phyloP scores from a whole-genome alignment of 2,329 filamentous ascomycete genomes.

The Thyridium curvatum region DNA sequence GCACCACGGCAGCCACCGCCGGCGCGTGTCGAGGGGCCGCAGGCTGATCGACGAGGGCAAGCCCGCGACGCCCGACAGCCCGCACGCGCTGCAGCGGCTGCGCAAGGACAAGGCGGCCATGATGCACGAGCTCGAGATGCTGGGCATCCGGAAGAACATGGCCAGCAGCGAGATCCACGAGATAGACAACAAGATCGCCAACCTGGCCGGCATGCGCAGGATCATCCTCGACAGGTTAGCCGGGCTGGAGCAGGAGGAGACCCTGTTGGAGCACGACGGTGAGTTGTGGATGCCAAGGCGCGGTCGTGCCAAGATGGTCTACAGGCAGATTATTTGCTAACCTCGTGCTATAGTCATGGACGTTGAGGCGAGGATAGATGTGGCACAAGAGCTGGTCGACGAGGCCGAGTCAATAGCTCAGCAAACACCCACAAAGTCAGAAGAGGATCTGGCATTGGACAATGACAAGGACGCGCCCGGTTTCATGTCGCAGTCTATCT shows the following conservation, averaged over 20 bases:
- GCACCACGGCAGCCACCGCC: constrained; percentile 60
- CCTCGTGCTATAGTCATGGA: constrained; percentile 51
- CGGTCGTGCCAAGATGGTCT: background rate
- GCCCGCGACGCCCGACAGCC: constrained; percentile 42
- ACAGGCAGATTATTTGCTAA: constrained; percentile 5
- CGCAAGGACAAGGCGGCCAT: constrained; percentile 75
- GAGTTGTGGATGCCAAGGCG: constrained; percentile 26
- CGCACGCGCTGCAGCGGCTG: constrained; percentile 64
- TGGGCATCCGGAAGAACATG: constrained; percentile 94
- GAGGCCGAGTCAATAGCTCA: constrained; percentile 51
- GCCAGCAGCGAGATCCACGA: constrained; percentile 92
- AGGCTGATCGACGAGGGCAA: constrained; percentile 66
- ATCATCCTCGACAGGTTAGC: constrained; percentile 86
- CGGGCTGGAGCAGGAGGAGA: constrained; percentile 82
- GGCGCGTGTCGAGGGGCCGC: constrained; percentile 66
- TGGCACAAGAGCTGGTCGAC: constrained; percentile 51
- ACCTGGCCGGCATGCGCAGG: constrained; percentile 85
- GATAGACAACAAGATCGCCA: constrained; percentile 94
- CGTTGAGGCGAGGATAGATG: constrained; percentile 54
- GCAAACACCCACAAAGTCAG: constrained; percentile 44
- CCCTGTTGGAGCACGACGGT: constrained; percentile 84
- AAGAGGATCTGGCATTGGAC: constrained; percentile 46
- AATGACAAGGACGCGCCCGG: constrained; percentile 41
- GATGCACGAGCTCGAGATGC: constrained; percentile 83
- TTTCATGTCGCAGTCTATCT: constrained; percentile 98